phyloP scores from a whole-genome alignment of 306 rosid genomes.

The Casuarina equisetifolia region DNA sequence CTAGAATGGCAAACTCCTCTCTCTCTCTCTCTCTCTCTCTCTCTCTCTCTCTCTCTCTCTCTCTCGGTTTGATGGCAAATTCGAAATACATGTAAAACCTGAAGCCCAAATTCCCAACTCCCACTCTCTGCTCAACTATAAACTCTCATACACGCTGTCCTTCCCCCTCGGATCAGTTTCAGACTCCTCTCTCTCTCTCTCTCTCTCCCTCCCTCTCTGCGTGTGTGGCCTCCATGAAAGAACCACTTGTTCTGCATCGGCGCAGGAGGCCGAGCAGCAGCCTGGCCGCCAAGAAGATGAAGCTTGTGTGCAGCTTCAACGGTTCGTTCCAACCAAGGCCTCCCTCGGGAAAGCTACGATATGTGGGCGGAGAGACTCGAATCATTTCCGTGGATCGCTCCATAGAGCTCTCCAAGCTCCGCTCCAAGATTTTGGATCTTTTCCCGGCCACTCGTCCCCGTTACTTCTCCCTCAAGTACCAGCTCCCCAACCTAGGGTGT shows the following conservation, averaged over 20 bases:
- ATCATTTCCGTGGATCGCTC: constrained; percentile 30
- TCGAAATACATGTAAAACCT: background rate
- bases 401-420: constrained; percentile 21
- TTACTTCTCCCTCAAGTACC: constrained; percentile 18
- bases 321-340: constrained; percentile 22
- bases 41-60: too few relatives aligned
- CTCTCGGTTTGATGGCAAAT: constrained; percentile 7
- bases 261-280: constrained; percentile 13
- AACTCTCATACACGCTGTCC: background rate
- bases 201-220: too few relatives aligned
- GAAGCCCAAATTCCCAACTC: background rate
- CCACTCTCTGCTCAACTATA: background rate
- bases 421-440: constrained; percentile 27
- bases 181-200: too few relatives aligned
- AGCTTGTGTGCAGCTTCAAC: constrained; percentile 33
- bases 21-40: too few relatives aligned
- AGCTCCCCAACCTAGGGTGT: background rate
- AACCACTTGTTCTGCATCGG: background rate
- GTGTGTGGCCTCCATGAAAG: constrained; percentile 21
- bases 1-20: too few relatives aligned
- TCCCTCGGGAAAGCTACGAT: constrained; percentile 23
- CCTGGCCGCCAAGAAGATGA: constrained; percentile 24
- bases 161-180: too few relatives aligned
- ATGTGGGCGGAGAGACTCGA: constrained; percentile 34
- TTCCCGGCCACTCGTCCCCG: background rate